Conservation (phyloP, 306 rosid genomes). For the Senna siamea region DNA sequence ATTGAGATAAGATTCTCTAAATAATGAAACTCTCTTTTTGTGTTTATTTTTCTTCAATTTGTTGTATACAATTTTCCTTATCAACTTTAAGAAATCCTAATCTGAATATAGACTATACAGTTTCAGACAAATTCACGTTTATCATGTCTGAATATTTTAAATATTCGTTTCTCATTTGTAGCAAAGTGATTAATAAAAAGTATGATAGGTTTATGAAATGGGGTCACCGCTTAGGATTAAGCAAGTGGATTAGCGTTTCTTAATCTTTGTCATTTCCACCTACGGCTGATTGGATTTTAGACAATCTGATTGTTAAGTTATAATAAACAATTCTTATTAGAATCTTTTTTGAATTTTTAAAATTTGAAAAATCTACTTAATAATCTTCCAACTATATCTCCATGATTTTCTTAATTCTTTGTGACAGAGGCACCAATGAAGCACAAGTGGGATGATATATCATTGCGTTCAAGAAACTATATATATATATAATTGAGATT, state of each 20-base stretch:
- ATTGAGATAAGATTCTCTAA: too few relatives aligned
- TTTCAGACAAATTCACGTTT: not conserved
- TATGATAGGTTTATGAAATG: not conserved
- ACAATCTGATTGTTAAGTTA: constrained; percentile 5
- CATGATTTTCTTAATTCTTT: constrained; percentile 7
- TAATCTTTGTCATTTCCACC: constrained; percentile 13
- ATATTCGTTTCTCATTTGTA: not conserved
- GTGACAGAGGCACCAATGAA: constrained; percentile 13
- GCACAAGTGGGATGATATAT: constrained; percentile 33
- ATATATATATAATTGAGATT: not conserved
- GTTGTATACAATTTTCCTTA: too few relatives aligned
- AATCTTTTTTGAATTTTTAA: constrained; percentile 5
- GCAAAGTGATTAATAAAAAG: not conserved
- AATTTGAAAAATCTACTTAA: constrained; percentile 10
- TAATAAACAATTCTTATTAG: constrained; percentile 14
- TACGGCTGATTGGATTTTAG: not conserved
- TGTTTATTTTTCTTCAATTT: too few relatives aligned
- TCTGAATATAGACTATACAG: not conserved
- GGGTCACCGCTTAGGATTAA: constrained; percentile 3
- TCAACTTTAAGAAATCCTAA: too few relatives aligned
- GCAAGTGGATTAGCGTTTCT: constrained; percentile 26
- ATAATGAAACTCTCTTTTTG: too few relatives aligned
- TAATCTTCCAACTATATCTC: constrained; percentile 14
- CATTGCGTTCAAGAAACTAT: constrained; percentile 23
- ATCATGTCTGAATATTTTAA: not conserved